A percentile compares a stretch with the other conserved stretches of the same genome.
Conservation (phyloP, 164 flowering plant species). For the Kalanchoe fedtschenkoi region DNA sequence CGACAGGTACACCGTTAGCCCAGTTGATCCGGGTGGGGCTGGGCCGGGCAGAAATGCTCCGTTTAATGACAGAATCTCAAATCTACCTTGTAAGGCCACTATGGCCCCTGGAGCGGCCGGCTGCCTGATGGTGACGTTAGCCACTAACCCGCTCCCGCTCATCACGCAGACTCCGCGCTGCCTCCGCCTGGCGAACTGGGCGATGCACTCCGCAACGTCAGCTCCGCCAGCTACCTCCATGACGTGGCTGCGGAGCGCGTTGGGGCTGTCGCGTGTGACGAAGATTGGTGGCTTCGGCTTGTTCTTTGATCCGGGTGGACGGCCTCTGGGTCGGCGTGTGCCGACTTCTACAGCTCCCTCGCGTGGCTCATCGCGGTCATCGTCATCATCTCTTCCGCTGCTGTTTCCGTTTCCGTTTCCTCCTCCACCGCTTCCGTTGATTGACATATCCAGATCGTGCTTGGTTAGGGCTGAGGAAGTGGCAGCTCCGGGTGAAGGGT, state of each 20-base stretch:
- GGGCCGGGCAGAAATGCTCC: conserved; percentile 22
- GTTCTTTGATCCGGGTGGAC: conserved; percentile 17
- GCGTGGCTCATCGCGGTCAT: conserved; percentile 16
- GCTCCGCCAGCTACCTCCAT: conserved; percentile 21
- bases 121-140: conserved; percentile 19
- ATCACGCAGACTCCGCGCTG: conserved; percentile 22
- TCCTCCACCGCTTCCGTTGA: neutral
- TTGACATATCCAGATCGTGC: conserved; percentile 10
- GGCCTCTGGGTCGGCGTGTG: conserved; percentile 16
- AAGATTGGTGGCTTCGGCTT: conserved; percentile 19
- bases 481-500: neutral
- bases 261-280: conserved; percentile 23
- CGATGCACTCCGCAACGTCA: conserved; percentile 19
- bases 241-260: conserved; percentile 18
- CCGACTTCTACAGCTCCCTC: conserved; percentile 18
- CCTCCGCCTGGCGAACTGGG: conserved; percentile 18
- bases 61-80: conserved; percentile 18
- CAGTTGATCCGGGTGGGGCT: conserved; percentile 19
- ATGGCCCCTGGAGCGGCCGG: conserved; percentile 16
- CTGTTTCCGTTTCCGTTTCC: conserved; percentile 6
- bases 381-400: conserved; percentile 5
- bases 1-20: conserved; percentile 18
- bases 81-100: conserved; percentile 19
- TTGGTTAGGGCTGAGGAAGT: conserved; percentile 2
- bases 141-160: conserved; percentile 19